Percentiles rank a stretch among this genome's conserved stretches.
Conservation (phyloP, 805 yeast species). For the Ogataea pilisensis region DNA sequence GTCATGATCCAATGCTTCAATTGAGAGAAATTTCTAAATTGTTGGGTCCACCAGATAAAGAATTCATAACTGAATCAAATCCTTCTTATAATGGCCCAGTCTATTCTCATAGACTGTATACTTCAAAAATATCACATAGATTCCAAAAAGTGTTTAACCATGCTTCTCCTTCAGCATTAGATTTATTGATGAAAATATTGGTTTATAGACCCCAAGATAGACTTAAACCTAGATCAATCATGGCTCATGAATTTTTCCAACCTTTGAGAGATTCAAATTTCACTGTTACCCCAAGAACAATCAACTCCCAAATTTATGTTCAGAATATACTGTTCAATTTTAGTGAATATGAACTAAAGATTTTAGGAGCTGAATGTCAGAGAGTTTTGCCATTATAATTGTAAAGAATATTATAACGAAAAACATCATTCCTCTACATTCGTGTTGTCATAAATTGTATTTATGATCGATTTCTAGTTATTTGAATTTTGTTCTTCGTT, state of each 20-base stretch:
- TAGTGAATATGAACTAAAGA: conserved; percentile 54
- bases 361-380: conserved; percentile 25
- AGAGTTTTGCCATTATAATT: conserved; percentile 21
- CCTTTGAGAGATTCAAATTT: conserved; percentile 63
- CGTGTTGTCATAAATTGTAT: too few relatives aligned
- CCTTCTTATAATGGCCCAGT: conserved; percentile 74
- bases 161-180: conserved; percentile 83
- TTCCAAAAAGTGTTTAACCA: conserved; percentile 66
- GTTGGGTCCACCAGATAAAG: conserved; percentile 80
- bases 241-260: conserved; percentile 87
- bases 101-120: conserved; percentile 52
- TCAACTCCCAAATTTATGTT: conserved; percentile 33
- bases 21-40: conserved; percentile 85
- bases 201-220: conserved; percentile 89
- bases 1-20: conserved; percentile 84
- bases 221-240: conserved; percentile 72
- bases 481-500: too few relatives aligned
- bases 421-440: too few relatives aligned
- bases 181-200: conserved; percentile 71
- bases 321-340: conserved; percentile 58
- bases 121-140: conserved; percentile 24
- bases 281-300: conserved; percentile 30
- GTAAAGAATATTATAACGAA: too few relatives aligned
- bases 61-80: conserved; percentile 68
- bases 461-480: too few relatives aligned